phyloP scores from a whole-genome alignment of 2,329 filamentous ascomycete genomes.

The Madurella fahalii region DNA sequence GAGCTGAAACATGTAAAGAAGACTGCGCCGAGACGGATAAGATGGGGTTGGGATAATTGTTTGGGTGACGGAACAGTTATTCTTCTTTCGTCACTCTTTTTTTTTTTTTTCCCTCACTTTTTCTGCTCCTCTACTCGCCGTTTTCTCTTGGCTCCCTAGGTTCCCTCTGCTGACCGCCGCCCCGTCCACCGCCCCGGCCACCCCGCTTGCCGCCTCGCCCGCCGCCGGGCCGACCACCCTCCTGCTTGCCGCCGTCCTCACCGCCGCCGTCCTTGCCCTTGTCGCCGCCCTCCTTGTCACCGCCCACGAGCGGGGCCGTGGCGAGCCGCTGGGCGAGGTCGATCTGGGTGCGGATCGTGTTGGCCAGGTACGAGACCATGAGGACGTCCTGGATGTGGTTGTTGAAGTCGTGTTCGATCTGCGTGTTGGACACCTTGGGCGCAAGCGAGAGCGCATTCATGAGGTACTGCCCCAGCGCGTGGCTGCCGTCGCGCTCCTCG shows the following conservation, averaged over 20 bases:
- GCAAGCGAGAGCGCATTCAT: slow-evolving; percentile 90
- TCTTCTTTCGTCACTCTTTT: neutral
- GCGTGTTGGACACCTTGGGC: slow-evolving; percentile 85
- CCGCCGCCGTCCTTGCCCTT: slow-evolving; percentile 48
- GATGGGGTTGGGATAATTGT: neutral
- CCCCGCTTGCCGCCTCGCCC: slow-evolving; percentile 41
- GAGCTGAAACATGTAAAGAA: neutral
- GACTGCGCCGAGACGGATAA: neutral
- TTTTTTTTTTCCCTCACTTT: slow-evolving; percentile 8
- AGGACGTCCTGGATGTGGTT: slow-evolving; percentile 99
- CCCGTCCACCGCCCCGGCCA: slow-evolving; percentile 35
- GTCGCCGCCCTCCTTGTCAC: slow-evolving; percentile 40
- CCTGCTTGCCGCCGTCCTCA: slow-evolving; percentile 40
- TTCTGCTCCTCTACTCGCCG: slow-evolving; percentile 29
- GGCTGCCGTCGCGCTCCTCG: slow-evolving; percentile 85
- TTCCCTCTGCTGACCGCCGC: slow-evolving; percentile 47
- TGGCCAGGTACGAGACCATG: slow-evolving; percentile 95
- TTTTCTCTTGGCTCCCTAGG: slow-evolving; percentile 47
- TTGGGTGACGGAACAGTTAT: too few species aligned
- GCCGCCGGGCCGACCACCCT: slow-evolving; percentile 31
- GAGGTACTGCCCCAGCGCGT: slow-evolving; percentile 88
- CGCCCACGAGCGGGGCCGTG: slow-evolving; percentile 60
- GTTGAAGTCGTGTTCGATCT: slow-evolving; percentile 98
- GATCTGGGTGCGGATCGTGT: slow-evolving; percentile 98
- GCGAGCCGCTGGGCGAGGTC: slow-evolving; percentile 94